Conservation (phyloP, 139 green algal genomes). For the Auxenochlorella pyrenoidosa region DNA sequence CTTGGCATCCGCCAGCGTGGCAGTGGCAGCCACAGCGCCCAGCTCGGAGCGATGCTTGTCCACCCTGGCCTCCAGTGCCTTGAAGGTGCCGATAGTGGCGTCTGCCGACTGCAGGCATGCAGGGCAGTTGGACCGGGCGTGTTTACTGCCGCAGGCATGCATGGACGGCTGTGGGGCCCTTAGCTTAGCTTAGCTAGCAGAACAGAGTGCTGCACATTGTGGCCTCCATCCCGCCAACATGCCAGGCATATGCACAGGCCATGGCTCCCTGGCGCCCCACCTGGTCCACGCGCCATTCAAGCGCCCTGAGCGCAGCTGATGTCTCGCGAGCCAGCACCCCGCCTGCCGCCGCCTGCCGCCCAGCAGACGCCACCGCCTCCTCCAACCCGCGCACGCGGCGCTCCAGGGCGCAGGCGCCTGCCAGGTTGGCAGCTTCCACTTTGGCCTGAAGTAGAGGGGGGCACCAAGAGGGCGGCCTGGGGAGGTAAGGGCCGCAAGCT, state of each 20-base stretch:
- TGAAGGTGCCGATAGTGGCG: conserved; percentile 23
- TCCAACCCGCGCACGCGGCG: conserved; percentile 5
- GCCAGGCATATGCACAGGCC: no score
- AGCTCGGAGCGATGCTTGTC: conserved; percentile 16
- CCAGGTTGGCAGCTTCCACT: conserved; percentile 1
- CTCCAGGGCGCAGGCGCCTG: not conserved
- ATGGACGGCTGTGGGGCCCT: no score
- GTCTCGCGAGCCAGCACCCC: not conserved
- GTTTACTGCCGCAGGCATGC: not conserved
- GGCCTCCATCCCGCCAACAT: no score
- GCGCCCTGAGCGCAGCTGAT: not conserved
- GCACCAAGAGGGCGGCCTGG: not conserved
- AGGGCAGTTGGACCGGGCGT: not conserved
- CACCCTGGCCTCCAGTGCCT: conserved; percentile 14
- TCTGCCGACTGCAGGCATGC: conserved; percentile 11
- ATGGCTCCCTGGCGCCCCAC: not conserved
- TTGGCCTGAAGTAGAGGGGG: not conserved
- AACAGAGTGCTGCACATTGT: no score
- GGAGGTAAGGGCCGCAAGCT: no score
- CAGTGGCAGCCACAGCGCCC: not conserved
- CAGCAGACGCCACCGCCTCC: not conserved
- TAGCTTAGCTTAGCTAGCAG: no score
- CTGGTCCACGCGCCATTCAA: conserved; percentile 27
- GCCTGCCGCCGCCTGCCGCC: not conserved
- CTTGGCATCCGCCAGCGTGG: conserved; percentile 21